A percentile compares a stretch with the other conserved stretches of the same genome.
These are phyloP conservation scores for Dipodascopsis uninucleata DNA, from an alignment of 805 yeast genomes.

Conservation along the genomic window DNA sequence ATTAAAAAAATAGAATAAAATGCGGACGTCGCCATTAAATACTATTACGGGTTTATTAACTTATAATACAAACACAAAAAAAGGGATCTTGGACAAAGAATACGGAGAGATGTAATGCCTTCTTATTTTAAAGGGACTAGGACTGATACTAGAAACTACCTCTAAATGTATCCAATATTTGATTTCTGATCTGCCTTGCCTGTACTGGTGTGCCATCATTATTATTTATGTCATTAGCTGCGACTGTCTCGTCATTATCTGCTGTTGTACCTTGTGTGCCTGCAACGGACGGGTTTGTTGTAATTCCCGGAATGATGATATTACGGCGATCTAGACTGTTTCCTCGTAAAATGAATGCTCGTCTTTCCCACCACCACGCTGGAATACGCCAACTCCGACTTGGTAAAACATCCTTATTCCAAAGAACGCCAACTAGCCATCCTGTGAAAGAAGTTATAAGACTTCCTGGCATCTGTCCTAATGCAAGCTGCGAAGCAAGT, in stretches of 20 bases:
- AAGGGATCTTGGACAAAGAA: not conserved
- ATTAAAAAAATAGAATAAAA: not conserved
- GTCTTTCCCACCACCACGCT: constrained; percentile 24
- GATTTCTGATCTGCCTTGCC: constrained; percentile 16
- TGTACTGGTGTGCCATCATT: constrained; percentile 1
- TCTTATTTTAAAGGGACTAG: no score
- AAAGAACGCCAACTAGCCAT: constrained; percentile 40
- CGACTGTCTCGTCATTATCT: constrained; percentile 1
- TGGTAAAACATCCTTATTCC: constrained; percentile 39
- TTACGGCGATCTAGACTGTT: constrained; percentile 8
- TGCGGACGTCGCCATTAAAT: not conserved
- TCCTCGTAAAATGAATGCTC: not conserved
- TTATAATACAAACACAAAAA: not conserved
- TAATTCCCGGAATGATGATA: constrained; percentile 9
- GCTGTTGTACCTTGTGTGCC: constrained; percentile 5
- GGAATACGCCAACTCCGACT: constrained; percentile 43
- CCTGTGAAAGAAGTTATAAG: constrained; percentile 36
- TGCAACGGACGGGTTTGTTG: constrained; percentile 1
- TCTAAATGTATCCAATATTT: constrained; percentile 22
- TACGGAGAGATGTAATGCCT: not conserved
- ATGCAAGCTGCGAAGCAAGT: constrained; percentile 36
- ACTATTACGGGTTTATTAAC: constrained; percentile 3
- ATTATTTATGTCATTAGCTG: constrained; percentile 1
- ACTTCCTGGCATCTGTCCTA: constrained; percentile 36
- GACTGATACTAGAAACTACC: constrained; percentile 6